A percentile compares a stretch with the other conserved stretches of the same genome.
Evolutionary conservation across 1,284 basidiomycete genomes (phyloP).

Genomic region (Cutaneotrichosporon sp.): DNA sequence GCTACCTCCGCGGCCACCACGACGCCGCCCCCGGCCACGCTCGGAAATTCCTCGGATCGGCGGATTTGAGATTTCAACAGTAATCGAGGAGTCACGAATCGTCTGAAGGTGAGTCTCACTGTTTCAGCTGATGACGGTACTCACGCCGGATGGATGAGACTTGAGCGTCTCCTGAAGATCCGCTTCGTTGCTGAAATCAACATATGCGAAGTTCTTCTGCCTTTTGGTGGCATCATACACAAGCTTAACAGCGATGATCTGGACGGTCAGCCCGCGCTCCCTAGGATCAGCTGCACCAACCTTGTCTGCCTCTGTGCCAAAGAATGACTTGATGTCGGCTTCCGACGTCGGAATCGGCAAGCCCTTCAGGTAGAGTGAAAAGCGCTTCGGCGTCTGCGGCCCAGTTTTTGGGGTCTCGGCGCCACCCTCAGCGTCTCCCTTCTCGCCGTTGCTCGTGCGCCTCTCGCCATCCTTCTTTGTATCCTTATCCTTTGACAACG

Average conservation of each 20-base stretch:
- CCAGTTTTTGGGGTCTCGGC: slow-evolving; percentile 60
- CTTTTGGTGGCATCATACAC: slow-evolving; percentile 48
- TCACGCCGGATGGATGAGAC: slow-evolving; percentile 60
- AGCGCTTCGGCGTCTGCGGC: slow-evolving; percentile 64
- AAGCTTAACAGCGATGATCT: slow-evolving; percentile 71
- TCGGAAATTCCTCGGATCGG: slow-evolving; percentile 23
- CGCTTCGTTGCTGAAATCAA: slow-evolving; percentile 80
- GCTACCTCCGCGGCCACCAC: slow-evolving; percentile 37
- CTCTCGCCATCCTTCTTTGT: slow-evolving; percentile 32
- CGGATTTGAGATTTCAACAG: slow-evolving; percentile 45
- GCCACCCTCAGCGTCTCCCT: slow-evolving; percentile 38
- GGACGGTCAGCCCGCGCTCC: slow-evolving; percentile 1
- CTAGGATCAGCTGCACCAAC: slow-evolving; percentile 13
- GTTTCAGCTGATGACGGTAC: slow-evolving; percentile 11
- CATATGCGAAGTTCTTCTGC: slow-evolving; percentile 57
- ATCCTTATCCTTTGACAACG: slow-evolving; percentile 54
- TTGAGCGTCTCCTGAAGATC: slow-evolving; percentile 70
- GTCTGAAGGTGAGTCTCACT: slow-evolving; percentile 21
- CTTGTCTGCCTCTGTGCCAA: slow-evolving; percentile 47
- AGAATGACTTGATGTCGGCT: slow-evolving; percentile 66
- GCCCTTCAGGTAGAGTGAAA: slow-evolving; percentile 73
- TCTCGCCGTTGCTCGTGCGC: neutral
- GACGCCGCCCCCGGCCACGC: slow-evolving; percentile 51
- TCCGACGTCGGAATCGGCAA: slow-evolving; percentile 60
- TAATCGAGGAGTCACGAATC: slow-evolving; percentile 47